These are phyloP conservation scores for Populus simonii DNA, from an alignment of 345 rosid species.

Conservation along the genomic window DNA sequence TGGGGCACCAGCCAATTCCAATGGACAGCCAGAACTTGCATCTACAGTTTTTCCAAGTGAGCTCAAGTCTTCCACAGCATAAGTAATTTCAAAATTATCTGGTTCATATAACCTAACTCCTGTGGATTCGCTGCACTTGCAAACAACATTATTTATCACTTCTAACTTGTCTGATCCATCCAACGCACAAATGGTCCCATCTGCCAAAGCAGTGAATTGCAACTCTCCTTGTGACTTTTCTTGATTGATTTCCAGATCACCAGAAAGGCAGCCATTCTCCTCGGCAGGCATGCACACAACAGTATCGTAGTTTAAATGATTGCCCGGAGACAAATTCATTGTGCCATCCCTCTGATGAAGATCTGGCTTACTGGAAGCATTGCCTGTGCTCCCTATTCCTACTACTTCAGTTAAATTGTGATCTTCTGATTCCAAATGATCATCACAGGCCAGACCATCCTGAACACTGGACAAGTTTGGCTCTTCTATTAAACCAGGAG, in stretches of 20 bases:
- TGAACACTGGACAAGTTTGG: conserved; percentile 61
- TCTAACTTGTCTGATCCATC: conserved; percentile 39
- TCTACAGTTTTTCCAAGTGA: conserved; percentile 14
- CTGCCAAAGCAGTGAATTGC: conserved; percentile 26
- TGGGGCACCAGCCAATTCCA: conserved; percentile 31
- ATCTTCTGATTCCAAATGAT: conserved; percentile 64
- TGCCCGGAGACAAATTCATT: conserved; percentile 27
- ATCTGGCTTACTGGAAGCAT: conserved; percentile 31
- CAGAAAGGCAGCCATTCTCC: conserved; percentile 28
- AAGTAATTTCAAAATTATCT: conserved; percentile 26
- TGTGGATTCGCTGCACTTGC: conserved; percentile 1
- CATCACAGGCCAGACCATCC: conserved; percentile 60
- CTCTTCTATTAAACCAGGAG: conserved; percentile 84
- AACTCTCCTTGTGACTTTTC: conserved; percentile 24
- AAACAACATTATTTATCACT: conserved; percentile 24
- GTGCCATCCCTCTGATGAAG: conserved; percentile 24
- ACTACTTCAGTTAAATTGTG: conserved; percentile 32
- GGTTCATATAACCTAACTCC: conserved; percentile 24
- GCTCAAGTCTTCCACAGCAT: conserved; percentile 19
- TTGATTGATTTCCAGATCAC: conserved; percentile 30
- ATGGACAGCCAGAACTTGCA: conserved; percentile 27
- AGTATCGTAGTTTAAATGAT: conserved; percentile 29
- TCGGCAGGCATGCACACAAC: conserved; percentile 25
- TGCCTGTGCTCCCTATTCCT: conserved; percentile 31
- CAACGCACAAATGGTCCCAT: conserved; percentile 26